Evolutionary conservation across 352 stramenopile species (phyloP), one percentile per base, ranked within the genome.

Genomic region (Pelagophyceae sp.): DNA sequence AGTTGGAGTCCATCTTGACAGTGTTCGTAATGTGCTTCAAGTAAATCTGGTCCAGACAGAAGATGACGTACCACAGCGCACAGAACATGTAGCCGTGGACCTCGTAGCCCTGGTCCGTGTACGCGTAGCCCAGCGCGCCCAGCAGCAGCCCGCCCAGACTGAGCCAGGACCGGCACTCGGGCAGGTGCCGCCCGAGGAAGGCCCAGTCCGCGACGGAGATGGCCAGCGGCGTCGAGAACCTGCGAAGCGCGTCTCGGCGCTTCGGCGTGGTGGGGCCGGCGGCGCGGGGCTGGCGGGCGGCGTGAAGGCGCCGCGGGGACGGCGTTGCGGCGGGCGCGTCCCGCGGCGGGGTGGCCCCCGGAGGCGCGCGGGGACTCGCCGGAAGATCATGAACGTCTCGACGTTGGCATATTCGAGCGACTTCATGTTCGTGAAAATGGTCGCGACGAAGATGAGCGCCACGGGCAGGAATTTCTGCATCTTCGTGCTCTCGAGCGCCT

Each of bases 401-500:
- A 87, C 83, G 76, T 87, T 87, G 67, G 83, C 82, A 72, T 87
- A 83, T 65, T 87, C 80, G 32, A 87, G 69, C 63, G 78, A 82
- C 72, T 87, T 87, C 33, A 87, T 87, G 77, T 87, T 87, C 58
- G 67, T 76, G 61, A 86, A 87, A 33, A 87, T 84, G 1, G 83
- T 87, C 15, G 72, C 72, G 23, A 85, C 63, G 74, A 87, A 87
- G 70, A 85, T 85, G 0, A 85, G 63, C 20, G 83, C 83, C 0
- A 87, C 82, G 29, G 83, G 83, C 19, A 86, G 38, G 74, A 87
- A 87, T 38, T 82, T 79, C 29, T 76, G 72, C 2, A 70, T 38
- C 60, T 86, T 87, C 33, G 54, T 38, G 38, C 64, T 78, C 70
- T 82, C 78, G 20, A 87, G 72, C 20, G 77, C n/a, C n/a, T n/a